Conservation (phyloP, 2,329 filamentous ascomycete species). For the Trichoderma oligosporum region DNA sequence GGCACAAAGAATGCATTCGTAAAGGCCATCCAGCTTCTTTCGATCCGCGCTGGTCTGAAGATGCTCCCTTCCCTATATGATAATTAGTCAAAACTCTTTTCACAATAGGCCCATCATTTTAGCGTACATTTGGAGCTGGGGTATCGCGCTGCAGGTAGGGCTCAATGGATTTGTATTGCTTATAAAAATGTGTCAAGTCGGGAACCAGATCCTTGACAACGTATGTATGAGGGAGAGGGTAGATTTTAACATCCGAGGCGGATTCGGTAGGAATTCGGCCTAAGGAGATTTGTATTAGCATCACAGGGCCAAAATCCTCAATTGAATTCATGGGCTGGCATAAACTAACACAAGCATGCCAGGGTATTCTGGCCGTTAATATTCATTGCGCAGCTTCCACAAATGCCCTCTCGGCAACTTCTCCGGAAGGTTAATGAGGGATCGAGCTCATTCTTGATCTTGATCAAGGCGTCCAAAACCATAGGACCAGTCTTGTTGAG, state of each 20-base stretch:
- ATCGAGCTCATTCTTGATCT: constrained; percentile 99
- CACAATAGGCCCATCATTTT: background rate
- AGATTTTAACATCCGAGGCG: constrained; percentile 81
- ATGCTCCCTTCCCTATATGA: constrained; percentile 76
- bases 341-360: constrained; percentile 90
- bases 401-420: constrained; percentile 97
- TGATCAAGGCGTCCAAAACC: constrained; percentile 93
- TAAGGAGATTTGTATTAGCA: constrained; percentile 39
- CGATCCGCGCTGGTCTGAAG: constrained; percentile 88
- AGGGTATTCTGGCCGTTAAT: constrained; percentile 98
- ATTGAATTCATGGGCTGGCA: background rate
- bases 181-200: constrained; percentile 98
- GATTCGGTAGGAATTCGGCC: constrained; percentile 90
- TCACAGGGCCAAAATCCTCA: constrained; percentile 21
- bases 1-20: constrained; percentile 98
- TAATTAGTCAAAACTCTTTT: constrained; percentile 15
- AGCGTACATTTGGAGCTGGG: constrained; percentile 73
- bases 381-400: constrained; percentile 99
- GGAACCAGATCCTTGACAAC: constrained; percentile 98
- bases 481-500: constrained; percentile 99
- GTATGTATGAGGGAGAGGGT: constrained; percentile 97
- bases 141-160: constrained; percentile 93
- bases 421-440: constrained; percentile 93
- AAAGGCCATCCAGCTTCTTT: constrained; percentile 94
- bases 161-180: constrained; percentile 99